These are phyloP conservation scores for Cordyceps sp. DNA, from an alignment of 2,329 filamentous ascomycete genomes.

Conservation along the genomic window DNA sequence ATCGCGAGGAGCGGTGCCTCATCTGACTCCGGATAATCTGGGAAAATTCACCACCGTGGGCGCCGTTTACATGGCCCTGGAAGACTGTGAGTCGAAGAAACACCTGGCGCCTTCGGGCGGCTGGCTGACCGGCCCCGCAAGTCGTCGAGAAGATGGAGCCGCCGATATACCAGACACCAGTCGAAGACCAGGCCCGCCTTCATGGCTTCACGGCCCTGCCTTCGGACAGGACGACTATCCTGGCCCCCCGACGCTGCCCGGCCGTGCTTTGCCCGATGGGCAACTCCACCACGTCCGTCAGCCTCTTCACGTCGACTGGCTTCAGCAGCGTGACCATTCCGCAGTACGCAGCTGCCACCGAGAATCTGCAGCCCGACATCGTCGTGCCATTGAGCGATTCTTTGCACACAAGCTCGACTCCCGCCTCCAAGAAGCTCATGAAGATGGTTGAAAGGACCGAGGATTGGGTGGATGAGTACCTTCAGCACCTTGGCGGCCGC, in stretches of 20 bases:
- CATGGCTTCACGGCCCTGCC: conserved; percentile 64
- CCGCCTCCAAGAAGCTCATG: conserved; percentile 54
- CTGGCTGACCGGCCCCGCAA: conserved; percentile 9
- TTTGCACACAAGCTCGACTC: conserved; percentile 24
- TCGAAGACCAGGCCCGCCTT: conserved; percentile 34
- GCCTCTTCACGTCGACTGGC: conserved; percentile 74
- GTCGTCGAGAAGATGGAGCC: conserved; percentile 38
- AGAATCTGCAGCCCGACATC: conserved; percentile 61
- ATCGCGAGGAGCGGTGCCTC: conserved; percentile 72
- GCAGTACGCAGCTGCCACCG: conserved; percentile 50
- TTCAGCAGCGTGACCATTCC: conserved; percentile 54
- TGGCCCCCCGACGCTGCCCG: conserved; percentile 65
- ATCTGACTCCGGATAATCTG: conserved; percentile 76
- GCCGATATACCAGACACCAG: conserved; percentile 27
- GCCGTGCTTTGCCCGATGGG: conserved; percentile 54
- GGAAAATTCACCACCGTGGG: conserved; percentile 44
- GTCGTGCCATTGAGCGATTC: conserved; percentile 66
- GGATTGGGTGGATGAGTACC: conserved; percentile 58
- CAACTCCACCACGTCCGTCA: conserved; percentile 55
- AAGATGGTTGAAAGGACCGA: conserved; percentile 82
- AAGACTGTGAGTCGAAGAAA: conserved; percentile 59
- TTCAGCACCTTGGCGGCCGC: conserved; percentile 20
- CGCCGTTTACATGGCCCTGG: conserved; percentile 66
- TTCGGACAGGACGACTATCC: conserved; percentile 45
- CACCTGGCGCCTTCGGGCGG: background rate